These are phyloP conservation scores for Apiospora saccharicola DNA, from an alignment of 2,329 filamentous ascomycete genomes.

Conservation along the genomic window DNA sequence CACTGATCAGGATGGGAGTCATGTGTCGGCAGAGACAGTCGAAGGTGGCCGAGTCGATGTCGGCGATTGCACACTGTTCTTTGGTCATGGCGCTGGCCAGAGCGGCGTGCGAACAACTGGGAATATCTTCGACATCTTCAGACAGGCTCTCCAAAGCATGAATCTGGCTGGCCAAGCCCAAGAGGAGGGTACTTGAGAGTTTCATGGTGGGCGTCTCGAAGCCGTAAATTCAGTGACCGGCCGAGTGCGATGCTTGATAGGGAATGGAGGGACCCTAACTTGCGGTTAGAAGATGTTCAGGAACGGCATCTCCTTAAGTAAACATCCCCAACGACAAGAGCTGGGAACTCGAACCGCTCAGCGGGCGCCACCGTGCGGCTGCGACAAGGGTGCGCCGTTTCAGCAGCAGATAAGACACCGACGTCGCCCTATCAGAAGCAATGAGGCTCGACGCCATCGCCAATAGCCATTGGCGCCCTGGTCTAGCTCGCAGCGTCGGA, in stretches of 20 bases:
- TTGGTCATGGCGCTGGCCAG: neutral
- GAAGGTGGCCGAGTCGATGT: neutral
- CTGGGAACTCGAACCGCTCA: neutral
- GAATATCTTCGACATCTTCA: neutral
- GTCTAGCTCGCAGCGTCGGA: neutral
- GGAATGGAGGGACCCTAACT: neutral
- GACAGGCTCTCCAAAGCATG: neutral
- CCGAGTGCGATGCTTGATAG: neutral
- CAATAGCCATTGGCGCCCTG: neutral
- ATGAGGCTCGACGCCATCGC: neutral
- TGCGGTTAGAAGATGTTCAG: no score
- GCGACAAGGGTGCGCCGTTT: neutral
- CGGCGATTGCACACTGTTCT: neutral
- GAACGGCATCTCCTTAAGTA: neutral
- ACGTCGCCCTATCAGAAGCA: neutral
- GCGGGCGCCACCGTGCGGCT: neutral
- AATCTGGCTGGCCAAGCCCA: neutral
- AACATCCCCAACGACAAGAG: neutral
- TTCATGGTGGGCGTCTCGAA: neutral
- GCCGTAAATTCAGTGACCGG: neutral
- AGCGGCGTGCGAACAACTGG: neutral
- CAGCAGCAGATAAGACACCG: neutral
- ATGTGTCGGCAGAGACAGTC: slow-evolving; percentile 19
- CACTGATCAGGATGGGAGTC: neutral
- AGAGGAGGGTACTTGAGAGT: neutral